These are phyloP conservation scores for Trametes punicea DNA, from an alignment of 768 basidiomycete species.

Conservation along the genomic window DNA sequence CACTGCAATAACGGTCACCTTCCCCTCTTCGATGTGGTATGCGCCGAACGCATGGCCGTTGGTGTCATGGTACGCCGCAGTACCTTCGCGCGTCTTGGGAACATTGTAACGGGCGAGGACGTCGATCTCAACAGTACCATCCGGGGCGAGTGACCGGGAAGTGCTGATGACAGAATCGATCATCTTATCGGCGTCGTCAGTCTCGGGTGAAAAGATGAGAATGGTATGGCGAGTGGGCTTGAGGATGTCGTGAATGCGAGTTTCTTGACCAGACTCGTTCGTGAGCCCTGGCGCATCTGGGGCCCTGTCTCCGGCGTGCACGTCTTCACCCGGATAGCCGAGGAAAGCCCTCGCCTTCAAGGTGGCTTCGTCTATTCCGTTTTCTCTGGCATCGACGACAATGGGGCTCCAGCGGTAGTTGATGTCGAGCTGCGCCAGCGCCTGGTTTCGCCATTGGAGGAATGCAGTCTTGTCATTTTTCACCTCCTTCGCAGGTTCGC, in stretches of 20 bases:
- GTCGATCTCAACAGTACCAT: neutral
- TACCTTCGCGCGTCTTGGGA: neutral
- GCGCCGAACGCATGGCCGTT: slow-evolving; percentile 8
- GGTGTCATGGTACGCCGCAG: slow-evolving; percentile 2
- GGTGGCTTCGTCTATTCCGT: slow-evolving; percentile 18
- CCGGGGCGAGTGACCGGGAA: neutral
- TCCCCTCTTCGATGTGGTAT: slow-evolving; percentile 6
- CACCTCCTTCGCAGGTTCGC: neutral
- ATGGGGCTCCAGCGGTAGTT: slow-evolving; percentile 53
- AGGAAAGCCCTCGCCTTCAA: slow-evolving; percentile 21
- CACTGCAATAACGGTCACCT: slow-evolving; percentile 5
- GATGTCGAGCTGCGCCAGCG: slow-evolving; percentile 43
- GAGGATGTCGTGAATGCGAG: slow-evolving; percentile 27
- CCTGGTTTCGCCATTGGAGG: slow-evolving; percentile 26
- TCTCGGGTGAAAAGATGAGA: slow-evolving; percentile 11
- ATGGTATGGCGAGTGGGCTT: slow-evolving; percentile 15
- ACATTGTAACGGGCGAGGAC: neutral
- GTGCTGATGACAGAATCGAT: neutral
- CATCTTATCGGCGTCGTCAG: neutral
- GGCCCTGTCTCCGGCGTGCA: slow-evolving; percentile 44
- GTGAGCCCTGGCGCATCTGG: slow-evolving; percentile 40
- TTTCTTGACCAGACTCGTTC: slow-evolving; percentile 1
- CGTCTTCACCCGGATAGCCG: slow-evolving; percentile 14
- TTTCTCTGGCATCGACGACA: slow-evolving; percentile 37
- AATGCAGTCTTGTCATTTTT: neutral